A percentile compares a stretch with the other conserved stretches of the same genome.
Conservation (phyloP, 371 early-diverging fungal genomes). For the Basidiobolus meristosporus region DNA sequence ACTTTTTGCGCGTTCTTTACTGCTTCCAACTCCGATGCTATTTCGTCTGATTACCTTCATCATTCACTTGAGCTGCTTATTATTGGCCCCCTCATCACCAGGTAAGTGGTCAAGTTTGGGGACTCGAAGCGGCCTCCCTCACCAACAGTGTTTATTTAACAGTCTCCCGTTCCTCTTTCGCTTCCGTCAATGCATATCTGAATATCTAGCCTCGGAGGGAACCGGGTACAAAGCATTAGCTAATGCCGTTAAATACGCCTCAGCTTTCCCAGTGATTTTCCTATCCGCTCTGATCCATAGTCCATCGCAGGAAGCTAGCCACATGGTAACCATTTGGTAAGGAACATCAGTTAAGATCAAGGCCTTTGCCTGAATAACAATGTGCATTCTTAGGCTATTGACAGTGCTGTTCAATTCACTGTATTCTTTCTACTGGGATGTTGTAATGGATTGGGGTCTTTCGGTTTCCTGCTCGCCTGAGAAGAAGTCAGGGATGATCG, state of each 20-base stretch:
- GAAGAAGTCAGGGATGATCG: too few species aligned
- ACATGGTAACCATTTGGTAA: too few species aligned
- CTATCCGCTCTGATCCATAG: slow-evolving; percentile 44
- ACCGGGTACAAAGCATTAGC: slow-evolving; percentile 36
- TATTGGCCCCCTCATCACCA: slow-evolving; percentile 29
- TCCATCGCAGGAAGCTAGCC: too few species aligned
- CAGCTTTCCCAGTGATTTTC: slow-evolving; percentile 71
- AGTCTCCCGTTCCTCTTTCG: slow-evolving; percentile 74
- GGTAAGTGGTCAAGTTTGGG: slow-evolving; percentile 11
- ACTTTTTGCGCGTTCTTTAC: slow-evolving; percentile 24
- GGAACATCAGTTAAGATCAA: too few species aligned
- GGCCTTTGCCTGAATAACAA: too few species aligned
- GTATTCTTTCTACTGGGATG: slow-evolving; percentile 90
- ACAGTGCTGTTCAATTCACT: slow-evolving; percentile 67
- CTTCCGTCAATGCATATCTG: slow-evolving; percentile 64
- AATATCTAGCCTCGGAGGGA: slow-evolving; percentile 31
- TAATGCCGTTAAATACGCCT: slow-evolving; percentile 71
- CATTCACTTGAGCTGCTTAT: too few species aligned
- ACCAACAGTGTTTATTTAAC: background rate
- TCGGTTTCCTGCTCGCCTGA: too few species aligned
- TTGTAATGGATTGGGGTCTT: slow-evolving; percentile 81
- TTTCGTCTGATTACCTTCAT: too few species aligned
- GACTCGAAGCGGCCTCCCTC: background rate
- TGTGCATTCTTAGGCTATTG: slow-evolving; percentile 29
- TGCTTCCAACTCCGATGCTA: slow-evolving; percentile 18